Evolutionary conservation across 257 asterid species (phyloP).

Genomic region (Coffea eugenioides): DNA sequence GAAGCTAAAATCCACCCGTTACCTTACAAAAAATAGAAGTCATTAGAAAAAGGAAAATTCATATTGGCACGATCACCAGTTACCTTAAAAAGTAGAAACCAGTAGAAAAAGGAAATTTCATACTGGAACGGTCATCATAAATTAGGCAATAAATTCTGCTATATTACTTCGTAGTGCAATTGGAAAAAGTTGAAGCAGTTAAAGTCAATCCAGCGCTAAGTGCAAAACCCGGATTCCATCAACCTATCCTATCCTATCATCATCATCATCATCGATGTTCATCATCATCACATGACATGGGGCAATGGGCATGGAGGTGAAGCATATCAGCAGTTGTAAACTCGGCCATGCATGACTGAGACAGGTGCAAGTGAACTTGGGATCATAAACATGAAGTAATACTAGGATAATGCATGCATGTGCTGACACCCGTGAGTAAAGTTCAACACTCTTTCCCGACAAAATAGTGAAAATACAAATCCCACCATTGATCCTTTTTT

Average conservation of each 20-base stretch:
- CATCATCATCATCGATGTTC: neutral
- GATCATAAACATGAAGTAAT: no score
- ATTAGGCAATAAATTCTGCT: no score
- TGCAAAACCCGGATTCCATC: neutral
- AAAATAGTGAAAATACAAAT: neutral
- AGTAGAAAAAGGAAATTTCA: no score
- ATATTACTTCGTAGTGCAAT: no score
- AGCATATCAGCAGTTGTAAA: neutral
- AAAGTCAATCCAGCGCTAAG: neutral
- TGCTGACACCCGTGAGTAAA: neutral
- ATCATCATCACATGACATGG: neutral
- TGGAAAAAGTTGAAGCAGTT: no score
- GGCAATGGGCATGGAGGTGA: neutral
- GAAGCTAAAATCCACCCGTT: no score
- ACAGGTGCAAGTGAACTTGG: neutral
- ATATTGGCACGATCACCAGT: no score
- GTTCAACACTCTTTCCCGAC: neutral
- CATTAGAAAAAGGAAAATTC: no score
- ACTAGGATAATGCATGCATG: neutral
- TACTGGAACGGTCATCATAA: no score
- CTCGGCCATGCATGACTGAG: neutral
- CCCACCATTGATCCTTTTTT: neutral
- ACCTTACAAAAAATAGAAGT: no score
- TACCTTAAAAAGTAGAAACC: no score
- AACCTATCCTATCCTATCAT: no score